Evolutionary conservation across 1,284 basidiomycete genomes (phyloP), one percentile per base, ranked within the genome.

Genomic region (Trametes polyzona): DNA sequence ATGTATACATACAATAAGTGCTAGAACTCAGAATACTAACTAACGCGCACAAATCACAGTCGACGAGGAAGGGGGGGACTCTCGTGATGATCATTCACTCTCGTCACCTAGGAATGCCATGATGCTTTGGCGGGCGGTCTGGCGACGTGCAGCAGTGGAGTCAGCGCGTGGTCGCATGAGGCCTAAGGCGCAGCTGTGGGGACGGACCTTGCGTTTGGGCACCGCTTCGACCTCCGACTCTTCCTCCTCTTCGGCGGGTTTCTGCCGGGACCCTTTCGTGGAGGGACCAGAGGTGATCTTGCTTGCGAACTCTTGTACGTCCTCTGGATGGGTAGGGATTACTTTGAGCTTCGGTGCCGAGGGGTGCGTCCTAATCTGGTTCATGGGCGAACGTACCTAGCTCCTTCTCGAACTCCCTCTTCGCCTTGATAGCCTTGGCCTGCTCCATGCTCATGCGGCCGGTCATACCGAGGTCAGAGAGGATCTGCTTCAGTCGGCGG

Each of bases 361-460:
- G 19, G 47, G 26, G 23, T n/a, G n/a, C n/a, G n/a, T n/a, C n/a
- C n/a, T n/a, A n/a, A n/a, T n/a, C n/a, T n/a, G n/a, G 29, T 17
- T 17, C 19, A 29, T 14, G 14, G 30, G 12, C n/a, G 17, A 10
- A 75, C 83, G 37, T 65, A 94, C 92, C 82, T 14, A 95, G 79
- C 68, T 96, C 93, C 61, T 90, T 78, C 24, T 83, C 89, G 8
- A 95, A 71, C 67, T 94, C 93, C 44, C 91, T 76, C 65, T 83
- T 82, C 67, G 78, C 82, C 61, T 81, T 88, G 66, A 95, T 87
- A 1, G 76, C 73, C 64, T 83, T 90, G 2, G 93, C 93, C 72
- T 94, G 88, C 53, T 90, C 88, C 67, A 93, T 62, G 58, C 84
- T 93, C 64, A 86, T 76, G n/a, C 88, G 80, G 2, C 90, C 88